Evolutionary conservation across 257 asterid genomes (phyloP), one percentile per base, ranked within the genome.

Genomic region (Lycium barbarum): DNA sequence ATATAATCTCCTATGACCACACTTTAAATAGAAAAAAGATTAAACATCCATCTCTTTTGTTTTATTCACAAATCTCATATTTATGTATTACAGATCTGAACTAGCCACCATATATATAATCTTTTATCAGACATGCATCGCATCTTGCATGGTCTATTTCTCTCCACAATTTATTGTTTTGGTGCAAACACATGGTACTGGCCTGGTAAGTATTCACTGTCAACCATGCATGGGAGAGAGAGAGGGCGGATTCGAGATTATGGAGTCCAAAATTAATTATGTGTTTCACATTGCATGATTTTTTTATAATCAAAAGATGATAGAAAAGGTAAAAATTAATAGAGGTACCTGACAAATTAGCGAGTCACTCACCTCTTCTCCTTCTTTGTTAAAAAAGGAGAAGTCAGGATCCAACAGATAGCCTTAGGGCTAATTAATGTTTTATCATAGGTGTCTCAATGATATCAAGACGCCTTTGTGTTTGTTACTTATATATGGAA

Each of bases 391-490:
- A 18, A 59, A 59, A n/a, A 1, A 59, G 66, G 66, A 59, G 20
- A 73, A 49, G 81, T 49, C 81, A 74, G 81, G 81, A 74, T 74
- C 81, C 62, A 51, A 74, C 22, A 49, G 81, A 78, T 54, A 26
- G 82, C 10, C 65, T 53, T 51, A 53, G 2, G 11, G 47, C 47
- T 26, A 14, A 53, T 53, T 53, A 53, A 53, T 53, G 82, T 53
- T 78, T 76, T 76, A 76, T 76, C 82, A 76, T 51, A 76, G 40
- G 63, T 51, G 53, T 78, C 63, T 53, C 82, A 78, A 53, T 78
- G 17, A 78, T 78, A 35, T 78, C 49, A 7, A 53, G 9, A 53
- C 33, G 82, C n/a, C 82, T 78, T 53, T 78, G 22, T 22, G 47
- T 78, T 72, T 45, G 58, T 70, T 15, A 67, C 74, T 70, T 15